Conservation (phyloP, 75 land plant species). For the Picea glauca region DNA sequence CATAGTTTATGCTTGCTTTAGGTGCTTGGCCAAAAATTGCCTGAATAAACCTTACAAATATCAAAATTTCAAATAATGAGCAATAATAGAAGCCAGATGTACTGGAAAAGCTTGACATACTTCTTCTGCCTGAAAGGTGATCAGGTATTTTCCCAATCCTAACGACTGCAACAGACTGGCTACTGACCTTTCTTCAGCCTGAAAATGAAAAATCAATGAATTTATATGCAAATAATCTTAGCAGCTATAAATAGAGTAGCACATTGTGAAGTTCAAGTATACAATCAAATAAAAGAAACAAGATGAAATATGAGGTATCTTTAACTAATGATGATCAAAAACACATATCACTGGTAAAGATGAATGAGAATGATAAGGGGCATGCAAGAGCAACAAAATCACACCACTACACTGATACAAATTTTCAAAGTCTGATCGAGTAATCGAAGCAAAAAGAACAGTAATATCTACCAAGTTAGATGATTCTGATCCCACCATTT, state of each 20-base stretch:
- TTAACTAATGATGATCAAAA: no score
- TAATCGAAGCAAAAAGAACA: no score
- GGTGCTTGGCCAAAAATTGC: background rate
- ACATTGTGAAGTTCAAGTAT: background rate
- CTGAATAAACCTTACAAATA: background rate
- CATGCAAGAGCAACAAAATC: no score
- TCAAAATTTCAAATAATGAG: background rate
- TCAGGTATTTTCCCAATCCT: constrained; percentile 75
- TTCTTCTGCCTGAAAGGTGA: constrained; percentile 92
- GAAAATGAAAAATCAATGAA: constrained; percentile 8
- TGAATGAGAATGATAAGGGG: no score
- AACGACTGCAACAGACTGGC: constrained; percentile 69
- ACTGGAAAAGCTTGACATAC: constrained; percentile 26
- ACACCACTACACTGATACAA: no score
- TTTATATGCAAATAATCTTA: background rate
- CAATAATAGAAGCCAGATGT: background rate
- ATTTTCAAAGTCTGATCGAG: no score
- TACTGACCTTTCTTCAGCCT: constrained; percentile 57
- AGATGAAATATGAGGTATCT: no score
- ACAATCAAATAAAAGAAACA: background rate
- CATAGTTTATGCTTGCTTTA: background rate
- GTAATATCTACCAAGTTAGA: no score
- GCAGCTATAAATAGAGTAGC: background rate
- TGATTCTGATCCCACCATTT: no score
- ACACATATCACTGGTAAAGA: no score